A percentile compares a stretch with the other conserved stretches of the same genome.
Evolutionary conservation across 2,329 filamentous ascomycete genomes (phyloP).

Genomic region (Teratosphaeria destructans): DNA sequence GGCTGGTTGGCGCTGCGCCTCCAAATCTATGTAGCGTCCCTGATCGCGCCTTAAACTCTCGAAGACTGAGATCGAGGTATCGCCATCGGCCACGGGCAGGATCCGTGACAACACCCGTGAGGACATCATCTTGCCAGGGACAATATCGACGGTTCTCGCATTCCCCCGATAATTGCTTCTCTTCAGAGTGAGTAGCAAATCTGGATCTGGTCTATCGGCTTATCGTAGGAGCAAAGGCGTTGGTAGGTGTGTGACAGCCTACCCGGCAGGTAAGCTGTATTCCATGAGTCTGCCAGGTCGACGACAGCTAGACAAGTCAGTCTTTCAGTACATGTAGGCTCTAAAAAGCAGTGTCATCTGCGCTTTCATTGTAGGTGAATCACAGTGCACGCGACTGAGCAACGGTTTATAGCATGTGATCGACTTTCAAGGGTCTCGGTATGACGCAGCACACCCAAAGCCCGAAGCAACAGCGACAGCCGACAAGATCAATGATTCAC

Average conservation of each 20-base stretch:
- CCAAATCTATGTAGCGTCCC: constrained; percentile 26
- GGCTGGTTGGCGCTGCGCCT: constrained; percentile 37
- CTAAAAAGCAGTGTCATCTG: background rate
- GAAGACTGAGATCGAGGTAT: constrained; percentile 25
- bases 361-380: background rate
- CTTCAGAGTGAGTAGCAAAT: background rate
- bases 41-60: constrained; percentile 38
- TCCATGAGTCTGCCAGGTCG: background rate
- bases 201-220: background rate
- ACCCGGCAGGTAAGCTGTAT: background rate
- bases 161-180: background rate
- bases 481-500: too few species aligned
- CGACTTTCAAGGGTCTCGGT: background rate
- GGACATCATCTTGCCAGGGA: constrained; percentile 33
- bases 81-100: constrained; percentile 30
- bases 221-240: background rate
- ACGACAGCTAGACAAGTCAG: background rate
- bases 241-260: background rate
- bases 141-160: background rate
- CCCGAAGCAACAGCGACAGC: background rate
- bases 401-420: background rate
- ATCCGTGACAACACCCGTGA: constrained; percentile 45
- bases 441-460: background rate
- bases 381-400: background rate
- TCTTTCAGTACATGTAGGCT: background rate